Base-by-base conservation (phyloP, 1,284 basidiomycete species). In the Malassezia yamatoensis region DNA sequence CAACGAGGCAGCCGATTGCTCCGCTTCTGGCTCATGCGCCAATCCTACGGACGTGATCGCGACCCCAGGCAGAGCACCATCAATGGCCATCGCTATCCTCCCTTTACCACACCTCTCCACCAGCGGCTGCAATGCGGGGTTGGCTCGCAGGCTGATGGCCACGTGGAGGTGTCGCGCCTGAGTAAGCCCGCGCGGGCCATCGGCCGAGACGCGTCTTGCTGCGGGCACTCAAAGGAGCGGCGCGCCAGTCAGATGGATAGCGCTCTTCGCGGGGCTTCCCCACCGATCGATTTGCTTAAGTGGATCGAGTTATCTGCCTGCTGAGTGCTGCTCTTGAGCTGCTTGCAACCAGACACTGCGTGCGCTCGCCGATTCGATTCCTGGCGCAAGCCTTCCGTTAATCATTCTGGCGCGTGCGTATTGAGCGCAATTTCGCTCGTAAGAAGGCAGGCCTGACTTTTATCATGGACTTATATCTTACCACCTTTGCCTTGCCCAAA, bases 381-480 rank as follows among this genome's bases (percentile, higher is more conserved):
- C 16, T 43, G 21, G 5, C 41, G 21, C 41, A 24, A 11, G 11
- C 41, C 24, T 29, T 29, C 24, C 3, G 24, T 29, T 29, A 7
- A 29, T 29, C 24, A 7, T 43, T 43, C 41, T 43, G 41, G n/a
- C 41, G 41, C 41, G 41, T 20, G 41, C 41, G 41, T 32, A 20
- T 15, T 43, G 41, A 43, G 41, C 41, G 41, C 41, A 58, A 11
- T 50, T 52, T 29, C 24, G 42, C 57, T 53, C 53, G 39, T 18
- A 37, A 46, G 47, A 59, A 61, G 53, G 58, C 51, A 45, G 43
- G 24, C 24, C 18, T 24, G 33, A 32, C 42, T 29, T 15, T n/a
- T 3, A 39, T 12, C 15, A 56, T 56, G 54, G 54, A 56, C 36
- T 32, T 51, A 21, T 49, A 56, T 34, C 43, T 56, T 20, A 51